Conservation (phyloP, 352 stramenopile species). For the Pythium folliculosum region DNA sequence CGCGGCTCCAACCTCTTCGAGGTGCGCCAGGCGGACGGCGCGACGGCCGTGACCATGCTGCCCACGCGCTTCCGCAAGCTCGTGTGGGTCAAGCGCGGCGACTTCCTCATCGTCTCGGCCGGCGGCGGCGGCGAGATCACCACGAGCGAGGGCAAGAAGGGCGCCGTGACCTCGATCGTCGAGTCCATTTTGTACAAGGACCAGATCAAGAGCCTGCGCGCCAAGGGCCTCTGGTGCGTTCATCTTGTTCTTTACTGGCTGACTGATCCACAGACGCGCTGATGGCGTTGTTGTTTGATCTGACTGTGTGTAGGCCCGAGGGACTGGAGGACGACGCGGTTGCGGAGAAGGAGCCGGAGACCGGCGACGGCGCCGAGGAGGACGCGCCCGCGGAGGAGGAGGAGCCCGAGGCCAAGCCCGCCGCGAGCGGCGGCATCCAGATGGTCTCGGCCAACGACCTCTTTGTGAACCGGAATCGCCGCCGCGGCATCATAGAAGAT, state of each 20-base stretch:
- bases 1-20: constrained; percentile 97
- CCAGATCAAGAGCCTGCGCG: constrained; percentile 97
- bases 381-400: constrained; percentile 24
- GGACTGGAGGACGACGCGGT: constrained; percentile 45
- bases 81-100: constrained; percentile 98
- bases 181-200: constrained; percentile 98
- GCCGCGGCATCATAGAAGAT: constrained; percentile 72
- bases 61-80: constrained; percentile 98
- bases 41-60: constrained; percentile 91
- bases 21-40: constrained; percentile 70
- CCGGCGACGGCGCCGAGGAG: constrained; percentile 4
- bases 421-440: constrained; percentile 46
- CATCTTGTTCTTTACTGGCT: too few species aligned
- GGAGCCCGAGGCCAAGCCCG: constrained; percentile 22
- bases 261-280: too few species aligned
- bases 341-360: constrained; percentile 21
- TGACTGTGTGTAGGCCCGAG: constrained; percentile 48
- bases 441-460: constrained; percentile 55
- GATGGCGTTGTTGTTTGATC: background rate
- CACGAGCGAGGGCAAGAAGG: constrained; percentile 83
- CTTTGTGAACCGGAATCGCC: constrained; percentile 79
- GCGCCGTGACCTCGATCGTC: constrained; percentile 90
- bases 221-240: constrained; percentile 90
- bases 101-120: constrained; percentile 95
- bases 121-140: constrained; percentile 61